These are phyloP conservation scores for Aureobasidium zeae DNA, from an alignment of 2,329 filamentous ascomycete genomes.

Conservation along the genomic window DNA sequence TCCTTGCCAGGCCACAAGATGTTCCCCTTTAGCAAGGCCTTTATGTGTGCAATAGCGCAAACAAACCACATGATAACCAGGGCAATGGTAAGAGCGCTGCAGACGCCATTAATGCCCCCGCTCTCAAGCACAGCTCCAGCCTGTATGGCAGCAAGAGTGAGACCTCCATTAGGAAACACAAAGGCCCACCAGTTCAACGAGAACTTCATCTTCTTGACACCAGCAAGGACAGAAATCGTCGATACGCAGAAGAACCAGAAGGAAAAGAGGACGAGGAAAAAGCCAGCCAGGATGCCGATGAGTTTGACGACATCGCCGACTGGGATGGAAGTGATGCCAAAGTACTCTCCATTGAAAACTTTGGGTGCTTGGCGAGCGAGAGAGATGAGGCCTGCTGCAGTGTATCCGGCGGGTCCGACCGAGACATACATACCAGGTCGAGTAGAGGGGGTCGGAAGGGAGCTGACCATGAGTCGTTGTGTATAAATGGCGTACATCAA, in stretches of 20 bases:
- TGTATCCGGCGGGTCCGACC: slow-evolving; percentile 40
- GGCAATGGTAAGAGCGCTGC: slow-evolving; percentile 47
- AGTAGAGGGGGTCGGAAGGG: slow-evolving; percentile 34
- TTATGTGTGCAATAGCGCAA: slow-evolving; percentile 41
- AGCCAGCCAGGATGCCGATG: slow-evolving; percentile 34
- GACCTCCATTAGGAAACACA: slow-evolving; percentile 57
- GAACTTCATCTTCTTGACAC: slow-evolving; percentile 37
- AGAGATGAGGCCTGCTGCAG: slow-evolving; percentile 38
- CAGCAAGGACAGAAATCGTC: slow-evolving; percentile 31
- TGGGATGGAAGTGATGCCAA: slow-evolving; percentile 26
- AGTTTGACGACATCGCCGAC: slow-evolving; percentile 33
- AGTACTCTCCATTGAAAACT: slow-evolving; percentile 27
- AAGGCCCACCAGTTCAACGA: slow-evolving; percentile 54
- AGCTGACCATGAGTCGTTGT: slow-evolving; percentile 33
- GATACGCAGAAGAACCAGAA: slow-evolving; percentile 44
- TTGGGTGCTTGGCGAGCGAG: slow-evolving; percentile 35
- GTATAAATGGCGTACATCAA: slow-evolving; percentile 38
- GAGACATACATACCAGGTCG: slow-evolving; percentile 46
- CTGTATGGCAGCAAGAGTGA: slow-evolving; percentile 51
- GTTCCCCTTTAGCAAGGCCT: slow-evolving; percentile 42
- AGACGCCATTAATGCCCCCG: slow-evolving; percentile 44
- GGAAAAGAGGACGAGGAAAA: slow-evolving; percentile 41
- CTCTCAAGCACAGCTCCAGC: slow-evolving; percentile 47
- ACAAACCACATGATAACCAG: slow-evolving; percentile 49
- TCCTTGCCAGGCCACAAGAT: slow-evolving; percentile 53